A percentile compares a stretch with the other conserved stretches of the same genome.
phyloP scores from a whole-genome alignment of 139 green algal genomes.

The Chlamydomonas eustigma region DNA sequence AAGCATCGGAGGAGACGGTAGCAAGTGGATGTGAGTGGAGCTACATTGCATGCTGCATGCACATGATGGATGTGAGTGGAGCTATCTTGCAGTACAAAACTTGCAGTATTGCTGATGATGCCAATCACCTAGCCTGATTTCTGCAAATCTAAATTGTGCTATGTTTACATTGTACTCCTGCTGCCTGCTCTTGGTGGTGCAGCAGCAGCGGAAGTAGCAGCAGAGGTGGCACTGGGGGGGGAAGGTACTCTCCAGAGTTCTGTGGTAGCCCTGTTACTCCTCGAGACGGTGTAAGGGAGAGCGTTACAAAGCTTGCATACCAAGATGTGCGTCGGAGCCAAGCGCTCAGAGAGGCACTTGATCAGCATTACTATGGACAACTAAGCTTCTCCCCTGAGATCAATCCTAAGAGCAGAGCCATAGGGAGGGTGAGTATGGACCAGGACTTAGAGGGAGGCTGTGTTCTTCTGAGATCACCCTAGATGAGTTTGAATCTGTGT shows the following conservation, averaged over 20 bases:
- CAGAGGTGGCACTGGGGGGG: not conserved
- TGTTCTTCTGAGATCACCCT: too few relatives aligned
- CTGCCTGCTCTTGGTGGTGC: too few relatives aligned
- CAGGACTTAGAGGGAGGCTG: too few relatives aligned
- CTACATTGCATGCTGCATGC: too few relatives aligned
- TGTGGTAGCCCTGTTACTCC: not conserved
- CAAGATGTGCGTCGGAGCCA: slow-evolving; percentile 31
- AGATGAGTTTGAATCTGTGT: too few relatives aligned
- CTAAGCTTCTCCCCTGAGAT: slow-evolving; percentile 35
- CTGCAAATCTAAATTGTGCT: too few relatives aligned
- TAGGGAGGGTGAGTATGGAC: slow-evolving; percentile 22
- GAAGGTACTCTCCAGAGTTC: too few relatives aligned
- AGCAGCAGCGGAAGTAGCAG: not conserved
- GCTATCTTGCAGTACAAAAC: too few relatives aligned
- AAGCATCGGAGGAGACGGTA: not conserved
- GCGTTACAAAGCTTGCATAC: slow-evolving; percentile 42
- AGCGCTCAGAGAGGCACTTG: slow-evolving; percentile 31
- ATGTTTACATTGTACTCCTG: too few relatives aligned
- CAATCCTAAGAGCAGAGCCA: slow-evolving; percentile 19
- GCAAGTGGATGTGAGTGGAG: not conserved
- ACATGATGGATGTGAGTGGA: too few relatives aligned
- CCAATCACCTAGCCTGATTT: too few relatives aligned
- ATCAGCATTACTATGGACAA: slow-evolving; percentile 41
- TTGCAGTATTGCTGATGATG: too few relatives aligned
- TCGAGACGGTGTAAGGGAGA: slow-evolving; percentile 2